Base-by-base conservation (phyloP, 208 protist species). In the Wallacemonas sp. region DNA sequence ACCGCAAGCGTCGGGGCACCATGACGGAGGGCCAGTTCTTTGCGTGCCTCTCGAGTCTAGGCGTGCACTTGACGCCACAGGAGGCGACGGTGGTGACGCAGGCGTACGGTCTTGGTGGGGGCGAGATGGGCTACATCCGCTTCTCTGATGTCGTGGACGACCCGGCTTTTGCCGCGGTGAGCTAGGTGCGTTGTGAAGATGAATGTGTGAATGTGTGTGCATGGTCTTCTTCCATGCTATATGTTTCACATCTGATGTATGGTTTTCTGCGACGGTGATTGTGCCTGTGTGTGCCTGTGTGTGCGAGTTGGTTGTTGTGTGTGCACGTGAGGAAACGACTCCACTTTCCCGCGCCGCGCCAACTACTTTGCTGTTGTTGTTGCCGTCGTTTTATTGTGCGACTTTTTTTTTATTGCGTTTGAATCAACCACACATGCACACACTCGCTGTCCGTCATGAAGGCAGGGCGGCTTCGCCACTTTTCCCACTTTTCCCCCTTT, bases 11-110 rank as follows among this genome's bases (percentile, higher is more conserved):
- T 8, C 85, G 84, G 26, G 90, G 88, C 1, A 70, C 76, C 60
- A 83, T 97, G 55, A 93, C 87, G 48, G 80, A 89, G 55, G 81
- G 83, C 1, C 90, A 96, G 70, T 97, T 97, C 68, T 91, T 92
- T 39, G 78, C 87, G 2, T 87, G 78, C 26, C 65, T 97, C 26
- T 75, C 82, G 26, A 48, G 19, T 21, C 73, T 97, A 16, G 84
- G 88, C 17, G 85, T 94, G 52, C 71, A 75, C 49, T 67, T 95
- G 49, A 85, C 61, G 34, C 85, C 86, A n/a, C 61, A 76, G 61
- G 81, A 95, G 72, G 72, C 85, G n/a, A 57, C 70, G 0, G 70
- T 67, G 6, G 21, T 94, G 16, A 61, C 72, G 17, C 70, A 79
- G 65, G 69, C 73, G 24, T 85, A 85, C 74, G 72, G 63, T 2